phyloP scores from a whole-genome alignment of 371 early-diverging fungal genomes.

The Apophysomyces ossiformis region DNA sequence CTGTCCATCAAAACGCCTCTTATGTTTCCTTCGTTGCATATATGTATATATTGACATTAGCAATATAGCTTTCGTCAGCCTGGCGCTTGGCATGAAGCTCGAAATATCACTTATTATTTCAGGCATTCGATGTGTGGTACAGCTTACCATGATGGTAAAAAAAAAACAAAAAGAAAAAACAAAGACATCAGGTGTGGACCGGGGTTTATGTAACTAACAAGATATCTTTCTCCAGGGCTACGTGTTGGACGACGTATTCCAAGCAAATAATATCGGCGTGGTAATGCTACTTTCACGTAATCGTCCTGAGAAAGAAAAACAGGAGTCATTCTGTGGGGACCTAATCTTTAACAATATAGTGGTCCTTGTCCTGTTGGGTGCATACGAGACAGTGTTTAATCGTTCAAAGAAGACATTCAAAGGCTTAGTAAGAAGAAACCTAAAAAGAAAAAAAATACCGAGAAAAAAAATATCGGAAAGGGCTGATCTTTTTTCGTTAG shows the following conservation, averaged over 20 bases:
- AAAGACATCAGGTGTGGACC: not conserved
- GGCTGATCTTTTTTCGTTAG: constrained; percentile 23
- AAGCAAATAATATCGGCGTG: constrained; percentile 35
- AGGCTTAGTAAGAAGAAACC: constrained; percentile 34
- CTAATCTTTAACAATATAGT: constrained; percentile 23
- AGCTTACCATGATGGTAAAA: constrained; percentile 49
- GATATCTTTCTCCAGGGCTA: constrained; percentile 33
- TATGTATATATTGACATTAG: constrained; percentile 1
- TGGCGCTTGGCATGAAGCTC: constrained; percentile 38
- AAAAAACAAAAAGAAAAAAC: not conserved
- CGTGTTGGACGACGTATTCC: constrained; percentile 47
- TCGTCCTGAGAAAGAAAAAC: not conserved
- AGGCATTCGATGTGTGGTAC: constrained; percentile 48
- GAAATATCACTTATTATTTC: constrained; percentile 46
- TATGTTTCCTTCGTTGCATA: too few relatives aligned
- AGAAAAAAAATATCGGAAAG: not conserved
- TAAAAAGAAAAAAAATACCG: not conserved
- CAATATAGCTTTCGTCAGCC: constrained; percentile 34
- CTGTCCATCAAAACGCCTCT: not conserved
- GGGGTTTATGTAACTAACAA: not conserved
- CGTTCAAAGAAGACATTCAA: constrained; percentile 46
- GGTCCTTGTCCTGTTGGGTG: constrained; percentile 38
- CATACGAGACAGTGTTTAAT: constrained; percentile 50
- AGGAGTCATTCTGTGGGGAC: not conserved
- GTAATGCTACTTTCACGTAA: constrained; percentile 46